phyloP scores from a whole-genome alignment of 306 rosid species.

The Begonia peltatifolia region DNA sequence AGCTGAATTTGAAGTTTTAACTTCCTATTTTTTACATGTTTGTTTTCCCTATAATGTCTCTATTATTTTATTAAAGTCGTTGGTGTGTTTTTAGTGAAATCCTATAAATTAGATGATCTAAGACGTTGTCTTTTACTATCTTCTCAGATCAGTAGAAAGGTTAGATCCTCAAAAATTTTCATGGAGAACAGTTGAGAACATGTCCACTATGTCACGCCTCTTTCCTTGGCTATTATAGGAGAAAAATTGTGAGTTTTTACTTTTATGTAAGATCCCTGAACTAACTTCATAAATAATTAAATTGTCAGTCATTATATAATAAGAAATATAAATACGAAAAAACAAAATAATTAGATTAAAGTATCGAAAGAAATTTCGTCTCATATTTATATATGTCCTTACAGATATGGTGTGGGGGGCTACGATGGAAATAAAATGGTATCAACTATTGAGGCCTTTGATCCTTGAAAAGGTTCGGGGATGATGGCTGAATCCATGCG shows the following conservation, averaged over 20 bases:
- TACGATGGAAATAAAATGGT: constrained; percentile 17
- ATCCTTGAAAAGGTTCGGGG: constrained; percentile 30
- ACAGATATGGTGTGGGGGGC: constrained; percentile 37
- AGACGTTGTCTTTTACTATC: background rate
- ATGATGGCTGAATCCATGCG: constrained; percentile 20
- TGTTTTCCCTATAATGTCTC: too few species aligned
- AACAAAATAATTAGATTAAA: too few species aligned
- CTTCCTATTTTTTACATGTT: too few species aligned
- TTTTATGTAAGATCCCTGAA: background rate
- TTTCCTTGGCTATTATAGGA: constrained; percentile 17
- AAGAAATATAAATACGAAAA: too few species aligned
- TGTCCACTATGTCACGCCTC: constrained; percentile 24
- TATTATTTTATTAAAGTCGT: too few species aligned
- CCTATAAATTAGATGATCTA: background rate
- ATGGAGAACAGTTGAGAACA: constrained; percentile 20
- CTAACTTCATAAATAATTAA: background rate
- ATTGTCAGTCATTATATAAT: too few species aligned
- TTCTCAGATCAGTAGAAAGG: constrained; percentile 28
- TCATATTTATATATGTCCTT: background rate
- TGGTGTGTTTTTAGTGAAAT: background rate
- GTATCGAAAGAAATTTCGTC: too few species aligned
- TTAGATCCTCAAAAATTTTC: constrained; percentile 25
- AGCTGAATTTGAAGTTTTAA: too few species aligned
- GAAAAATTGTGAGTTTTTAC: constrained; percentile 30
- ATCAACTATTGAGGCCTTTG: constrained; percentile 30